Evolutionary conservation across 305 asterid species (phyloP), one percentile per base, ranked within the genome.

Genomic region (Fraxinus albicans): DNA sequence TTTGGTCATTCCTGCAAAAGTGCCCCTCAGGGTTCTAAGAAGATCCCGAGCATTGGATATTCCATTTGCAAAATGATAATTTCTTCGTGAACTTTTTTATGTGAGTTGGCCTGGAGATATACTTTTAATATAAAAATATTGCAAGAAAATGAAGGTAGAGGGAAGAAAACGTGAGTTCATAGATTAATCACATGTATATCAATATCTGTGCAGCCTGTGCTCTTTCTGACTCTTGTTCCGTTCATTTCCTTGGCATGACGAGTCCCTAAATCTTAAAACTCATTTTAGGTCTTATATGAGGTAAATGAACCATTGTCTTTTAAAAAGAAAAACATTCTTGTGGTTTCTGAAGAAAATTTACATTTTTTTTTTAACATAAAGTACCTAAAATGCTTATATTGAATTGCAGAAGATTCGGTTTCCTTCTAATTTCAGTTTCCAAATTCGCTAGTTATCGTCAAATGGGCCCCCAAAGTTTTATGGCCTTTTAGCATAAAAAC

Each of bases 401-500:
- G 34, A 77, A 27, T 44, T 6, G 36, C 42, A 6, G 17, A 53
- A 40, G 79, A 65, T 21, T 75, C 4, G 44, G 55, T 44, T 44
- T 55, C 29, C 38, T 58, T 36, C 81, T 12, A 63, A 74, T 27
- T 38, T 83, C 21, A 25, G n/a, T 84, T 36, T 31, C 76, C 33
- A 15, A 50, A 38, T 13, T 50, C 10, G 44, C 73, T 58, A 58
- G 65, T 29, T 33, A 67, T 77, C 60, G 23, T 36, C 50, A n/a
- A 25, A 67, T 47, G 23, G 27, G 69, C 0, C n/a, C 12, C 38
- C 38, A 19, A 69, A 65, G 65, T 36, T 80, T 25, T 13, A 31
- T 7, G 55, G 40, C 60, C 73, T 7, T 23, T 75, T 31, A 34
- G 9, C 3, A n/a, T 15, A 53, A 69, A 77, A 38, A 63, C 67